Base-by-base conservation (phyloP, 495 filamentous ascomycete genomes). In the Aspergillus carlsbadensis region DNA sequence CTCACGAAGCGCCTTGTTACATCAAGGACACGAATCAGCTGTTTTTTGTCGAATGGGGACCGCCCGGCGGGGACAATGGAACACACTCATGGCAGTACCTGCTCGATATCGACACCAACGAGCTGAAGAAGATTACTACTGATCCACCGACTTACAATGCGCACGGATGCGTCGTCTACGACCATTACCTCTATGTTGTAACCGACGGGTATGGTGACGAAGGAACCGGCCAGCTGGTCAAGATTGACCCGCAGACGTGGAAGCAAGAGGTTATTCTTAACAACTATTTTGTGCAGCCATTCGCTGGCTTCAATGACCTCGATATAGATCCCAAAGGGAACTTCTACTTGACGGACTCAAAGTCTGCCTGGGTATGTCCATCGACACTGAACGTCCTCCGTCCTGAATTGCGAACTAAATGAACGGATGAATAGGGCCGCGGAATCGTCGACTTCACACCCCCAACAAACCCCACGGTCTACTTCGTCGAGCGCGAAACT, bases 401-500 rank as follows among this genome's bases (percentile, higher is more conserved):
- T n/a, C 6, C 2, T 11, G 14, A 1, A 3, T 5, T 17, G 15
- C 1, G n/a, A 24, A 17, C n/a, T 39, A 6, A 21, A 46, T 3
- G 45, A n/a, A 21, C 3, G 37, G 5, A 54, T 2, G 33, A 6
- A 48, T 36, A 61, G 59, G 59, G 59, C 2, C 54, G 51, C 31
- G 50, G 37, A 14, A 58, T 62, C 22, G 39, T 56, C 7, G 18
- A 43, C 11, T 55, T 58, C 37, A 52, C 55, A 34, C 59, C 61
- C 14, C 69, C 57, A 6, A 71, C 57, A 49, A 52, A 57, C 57
- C 69, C 69, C 31, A 66, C 67, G 41, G 61, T 65, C 39, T 68
- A 66, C 62, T 68, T 64, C 52, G 61, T 67, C 58, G 64, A 66
- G 36, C 26, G 50, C 37, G 51, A 46, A 6, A 91, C 88, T 64